A percentile compares a stretch with the other conserved stretches of the same genome.
phyloP scores from a whole-genome alignment of 768 basidiomycete species.

The Mycena crocata region DNA sequence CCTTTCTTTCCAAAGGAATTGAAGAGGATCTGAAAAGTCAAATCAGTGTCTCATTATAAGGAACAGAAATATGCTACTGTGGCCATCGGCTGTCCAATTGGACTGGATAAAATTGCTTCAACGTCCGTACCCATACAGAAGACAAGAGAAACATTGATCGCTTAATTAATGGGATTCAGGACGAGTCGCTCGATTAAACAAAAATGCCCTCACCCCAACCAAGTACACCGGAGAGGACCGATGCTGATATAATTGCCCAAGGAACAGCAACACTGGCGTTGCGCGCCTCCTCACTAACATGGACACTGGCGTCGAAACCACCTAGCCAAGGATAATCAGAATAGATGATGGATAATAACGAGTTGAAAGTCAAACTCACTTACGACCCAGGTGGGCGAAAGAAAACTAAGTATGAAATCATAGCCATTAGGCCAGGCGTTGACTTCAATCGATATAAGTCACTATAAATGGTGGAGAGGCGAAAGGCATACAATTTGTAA shows the following conservation, averaged over 20 bases:
- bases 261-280: slow-evolving; percentile 79
- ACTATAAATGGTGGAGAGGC: slow-evolving; percentile 34
- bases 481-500: slow-evolving; percentile 39
- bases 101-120: slow-evolving; percentile 53
- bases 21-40: slow-evolving; percentile 55
- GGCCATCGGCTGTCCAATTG: slow-evolving; percentile 68
- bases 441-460: no score
- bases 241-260: slow-evolving; percentile 70
- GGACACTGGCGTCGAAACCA: slow-evolving; percentile 68
- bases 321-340: slow-evolving; percentile 34
- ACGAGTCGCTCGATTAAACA: background rate
- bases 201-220: slow-evolving; percentile 61
- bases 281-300: slow-evolving; percentile 77
- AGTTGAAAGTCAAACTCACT: slow-evolving; percentile 35
- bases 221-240: slow-evolving; percentile 64
- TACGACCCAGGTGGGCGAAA: slow-evolving; percentile 57
- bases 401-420: slow-evolving; percentile 61
- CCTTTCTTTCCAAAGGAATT: slow-evolving; percentile 55
- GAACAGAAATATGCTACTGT: slow-evolving; percentile 40
- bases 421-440: slow-evolving; percentile 60
- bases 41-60: background rate
- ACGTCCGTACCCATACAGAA: slow-evolving; percentile 71
- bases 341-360: background rate
- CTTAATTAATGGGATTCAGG: background rate
- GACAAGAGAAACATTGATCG: slow-evolving; percentile 70